Evolutionary conservation across 73 alveolate genomes (phyloP).

Genomic region (Stentor roeselii): DNA sequence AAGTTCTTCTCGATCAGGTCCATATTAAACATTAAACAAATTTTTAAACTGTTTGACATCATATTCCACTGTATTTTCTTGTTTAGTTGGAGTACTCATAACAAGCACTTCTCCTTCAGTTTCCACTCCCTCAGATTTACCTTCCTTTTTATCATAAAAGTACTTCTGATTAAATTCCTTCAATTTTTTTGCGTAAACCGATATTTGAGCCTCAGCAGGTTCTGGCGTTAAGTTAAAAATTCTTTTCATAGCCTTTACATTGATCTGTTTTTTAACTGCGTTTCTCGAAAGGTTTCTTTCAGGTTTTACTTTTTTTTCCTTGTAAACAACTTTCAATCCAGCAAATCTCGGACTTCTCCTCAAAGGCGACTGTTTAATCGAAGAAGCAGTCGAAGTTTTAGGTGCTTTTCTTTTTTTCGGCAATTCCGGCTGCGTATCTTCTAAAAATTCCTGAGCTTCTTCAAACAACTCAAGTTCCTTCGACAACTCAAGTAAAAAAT

Average conservation of each 20-base stretch:
- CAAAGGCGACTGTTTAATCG: slow-evolving; percentile 2
- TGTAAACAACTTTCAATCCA: neutral
- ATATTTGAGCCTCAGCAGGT: neutral
- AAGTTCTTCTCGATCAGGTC: no score
- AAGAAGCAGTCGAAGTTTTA: neutral
- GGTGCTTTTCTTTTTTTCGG: slow-evolving; percentile 24
- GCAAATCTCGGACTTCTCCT: slow-evolving; percentile 17
- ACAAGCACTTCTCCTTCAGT: neutral
- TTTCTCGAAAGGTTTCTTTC: neutral
- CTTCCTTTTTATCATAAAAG: slow-evolving; percentile 15
- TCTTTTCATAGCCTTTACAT: neutral
- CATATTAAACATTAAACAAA: neutral
- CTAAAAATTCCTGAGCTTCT: slow-evolving; percentile 21
- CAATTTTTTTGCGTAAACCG: neutral
- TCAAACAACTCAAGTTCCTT: neutral
- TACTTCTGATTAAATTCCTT: neutral
- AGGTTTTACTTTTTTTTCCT: neutral
- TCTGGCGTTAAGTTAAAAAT: neutral
- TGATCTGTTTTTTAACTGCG: slow-evolving; percentile 1
- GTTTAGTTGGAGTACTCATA: slow-evolving; percentile 8
- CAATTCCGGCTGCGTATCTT: neutral
- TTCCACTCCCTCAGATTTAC: neutral
- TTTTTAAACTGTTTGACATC: neutral
- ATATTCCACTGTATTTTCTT: neutral
- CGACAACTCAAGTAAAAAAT: neutral